Evolutionary conservation across 2,329 filamentous ascomycete species (phyloP).

Genomic region (Aureobasidium vineae): DNA sequence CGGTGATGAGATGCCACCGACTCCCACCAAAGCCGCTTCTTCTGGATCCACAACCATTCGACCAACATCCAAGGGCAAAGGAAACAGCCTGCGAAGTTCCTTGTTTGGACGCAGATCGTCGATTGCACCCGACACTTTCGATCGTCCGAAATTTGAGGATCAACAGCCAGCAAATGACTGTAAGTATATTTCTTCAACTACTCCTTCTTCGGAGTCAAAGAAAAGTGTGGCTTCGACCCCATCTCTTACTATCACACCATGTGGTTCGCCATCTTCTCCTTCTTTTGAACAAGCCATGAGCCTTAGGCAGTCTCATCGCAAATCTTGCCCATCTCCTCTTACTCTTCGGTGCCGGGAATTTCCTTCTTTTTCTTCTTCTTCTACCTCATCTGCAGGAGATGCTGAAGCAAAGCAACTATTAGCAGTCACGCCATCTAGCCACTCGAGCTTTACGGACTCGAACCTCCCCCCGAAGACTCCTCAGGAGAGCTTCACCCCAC

Average conservation of each 20-base stretch:
- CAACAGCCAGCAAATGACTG: conserved; percentile 33
- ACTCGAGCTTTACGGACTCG: conserved; percentile 57
- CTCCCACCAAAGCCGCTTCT: conserved; percentile 74
- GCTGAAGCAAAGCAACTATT: conserved; percentile 30
- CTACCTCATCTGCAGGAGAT: conserved; percentile 30
- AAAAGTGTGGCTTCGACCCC: conserved; percentile 34
- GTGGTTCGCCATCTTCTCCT: conserved; percentile 39
- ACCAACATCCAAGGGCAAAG: conserved; percentile 51
- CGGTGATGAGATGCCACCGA: conserved; percentile 81
- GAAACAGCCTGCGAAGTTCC: conserved; percentile 52
- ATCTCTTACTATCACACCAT: conserved; percentile 39
- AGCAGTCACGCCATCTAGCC: conserved; percentile 48
- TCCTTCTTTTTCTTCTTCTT: conserved; percentile 25
- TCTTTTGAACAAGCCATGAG: conserved; percentile 42
- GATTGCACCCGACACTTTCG: conserved; percentile 49
- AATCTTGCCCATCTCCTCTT: conserved; percentile 43
- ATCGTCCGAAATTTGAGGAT: conserved; percentile 38
- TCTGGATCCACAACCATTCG: conserved; percentile 37
- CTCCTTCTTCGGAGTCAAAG: conserved; percentile 32
- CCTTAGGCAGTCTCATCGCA: conserved; percentile 40
- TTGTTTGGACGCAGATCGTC: conserved; percentile 50
- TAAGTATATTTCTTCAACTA: conserved; percentile 39
- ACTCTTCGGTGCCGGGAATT: conserved; percentile 38
- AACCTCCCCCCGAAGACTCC: conserved; percentile 61
- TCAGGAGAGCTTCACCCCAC: conserved; percentile 68